phyloP scores from a whole-genome alignment of 2,329 filamentous ascomycete species.

The Mycosphaerella arachidis region DNA sequence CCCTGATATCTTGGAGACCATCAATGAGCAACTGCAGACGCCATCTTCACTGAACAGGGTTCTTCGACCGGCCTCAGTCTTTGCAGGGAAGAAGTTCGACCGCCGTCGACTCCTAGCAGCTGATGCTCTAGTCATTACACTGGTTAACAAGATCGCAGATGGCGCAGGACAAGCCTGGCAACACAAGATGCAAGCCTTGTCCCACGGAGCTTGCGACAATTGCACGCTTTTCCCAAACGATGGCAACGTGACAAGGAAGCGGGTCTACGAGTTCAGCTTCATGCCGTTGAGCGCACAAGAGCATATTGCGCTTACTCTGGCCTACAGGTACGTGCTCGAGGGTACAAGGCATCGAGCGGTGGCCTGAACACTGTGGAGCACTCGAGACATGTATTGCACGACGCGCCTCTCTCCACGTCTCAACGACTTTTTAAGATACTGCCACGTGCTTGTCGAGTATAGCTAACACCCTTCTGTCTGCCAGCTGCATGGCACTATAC shows the following conservation, averaged over 20 bases:
- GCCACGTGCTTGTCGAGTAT: too few species aligned
- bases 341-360: too few species aligned
- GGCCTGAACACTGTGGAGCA: too few species aligned
- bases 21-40: conserved; percentile 60
- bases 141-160: conserved; percentile 65
- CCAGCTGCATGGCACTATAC: conserved; percentile 55
- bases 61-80: conserved; percentile 71
- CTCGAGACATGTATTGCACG: too few species aligned
- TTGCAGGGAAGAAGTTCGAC: conserved; percentile 73
- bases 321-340: conserved; percentile 46
- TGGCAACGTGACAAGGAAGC: conserved; percentile 51
- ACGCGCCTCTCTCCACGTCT: too few species aligned
- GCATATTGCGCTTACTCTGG: conserved; percentile 57
- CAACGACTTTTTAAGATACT: too few species aligned
- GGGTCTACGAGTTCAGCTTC: conserved; percentile 74
- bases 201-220: conserved; percentile 45
- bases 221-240: conserved; percentile 64
- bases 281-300: conserved; percentile 67
- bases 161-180: conserved; percentile 64
- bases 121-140: conserved; percentile 72
- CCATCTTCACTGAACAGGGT: conserved; percentile 68
- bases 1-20: conserved; percentile 60
- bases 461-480: too few species aligned
- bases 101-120: conserved; percentile 64
- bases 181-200: conserved; percentile 52